Evolutionary conservation across 306 rosid species (phyloP).

Genomic region (Oemleria cerasiformis): DNA sequence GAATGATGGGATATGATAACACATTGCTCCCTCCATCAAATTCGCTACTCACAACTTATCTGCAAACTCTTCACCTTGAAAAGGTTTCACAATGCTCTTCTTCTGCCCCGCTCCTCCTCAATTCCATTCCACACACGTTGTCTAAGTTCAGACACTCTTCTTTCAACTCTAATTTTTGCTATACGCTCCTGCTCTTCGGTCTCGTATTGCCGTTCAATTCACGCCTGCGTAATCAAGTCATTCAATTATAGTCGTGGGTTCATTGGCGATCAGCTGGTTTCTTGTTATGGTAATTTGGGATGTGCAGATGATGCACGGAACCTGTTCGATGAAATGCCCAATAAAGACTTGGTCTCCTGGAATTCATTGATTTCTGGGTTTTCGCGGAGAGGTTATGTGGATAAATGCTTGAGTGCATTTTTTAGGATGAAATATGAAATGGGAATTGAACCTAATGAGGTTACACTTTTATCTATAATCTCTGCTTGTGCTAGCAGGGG

Average conservation of each 20-base stretch:
- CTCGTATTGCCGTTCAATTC: constrained; percentile 47
- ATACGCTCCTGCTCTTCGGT: constrained; percentile 46
- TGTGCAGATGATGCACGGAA: constrained; percentile 44
- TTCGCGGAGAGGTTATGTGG: constrained; percentile 40
- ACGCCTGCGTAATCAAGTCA: constrained; percentile 63
- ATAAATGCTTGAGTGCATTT: constrained; percentile 45
- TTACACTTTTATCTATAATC: constrained; percentile 49
- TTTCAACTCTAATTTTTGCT: constrained; percentile 43
- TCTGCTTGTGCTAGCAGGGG: constrained; percentile 48
- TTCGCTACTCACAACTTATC: constrained; percentile 10
- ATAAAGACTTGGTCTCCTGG: constrained; percentile 64
- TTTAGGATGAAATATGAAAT: constrained; percentile 40
- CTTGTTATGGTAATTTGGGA: constrained; percentile 47
- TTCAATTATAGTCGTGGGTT: constrained; percentile 57
- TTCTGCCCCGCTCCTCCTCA: constrained; percentile 10
- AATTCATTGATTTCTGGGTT: constrained; percentile 68
- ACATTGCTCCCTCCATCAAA: neutral
- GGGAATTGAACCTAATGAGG: constrained; percentile 44
- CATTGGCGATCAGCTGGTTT: constrained; percentile 69
- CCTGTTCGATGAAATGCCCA: constrained; percentile 63
- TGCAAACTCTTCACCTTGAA: constrained; percentile 22
- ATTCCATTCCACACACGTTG: neutral
- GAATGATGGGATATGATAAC: too few relatives aligned
- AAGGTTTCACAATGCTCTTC: constrained; percentile 12
- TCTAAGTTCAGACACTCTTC: constrained; percentile 30